Percentiles rank a stretch among this genome's conserved stretches.
These are phyloP conservation scores for Hortiboletus flavorubellus DNA, from an alignment of 768 basidiomycete genomes.

Conservation along the genomic window DNA sequence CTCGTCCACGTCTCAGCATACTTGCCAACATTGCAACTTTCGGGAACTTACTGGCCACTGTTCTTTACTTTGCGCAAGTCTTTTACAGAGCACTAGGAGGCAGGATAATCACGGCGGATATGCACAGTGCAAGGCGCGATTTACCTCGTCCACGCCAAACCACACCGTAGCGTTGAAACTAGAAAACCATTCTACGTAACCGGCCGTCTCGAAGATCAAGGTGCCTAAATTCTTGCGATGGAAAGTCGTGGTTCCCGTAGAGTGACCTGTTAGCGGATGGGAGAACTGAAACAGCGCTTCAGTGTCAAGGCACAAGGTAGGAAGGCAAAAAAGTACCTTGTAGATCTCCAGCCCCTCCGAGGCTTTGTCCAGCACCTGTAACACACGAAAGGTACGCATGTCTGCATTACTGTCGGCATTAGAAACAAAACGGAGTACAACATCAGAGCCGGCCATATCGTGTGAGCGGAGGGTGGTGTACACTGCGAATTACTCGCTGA, in stretches of 20 bases:
- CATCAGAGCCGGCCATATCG: slow-evolving; percentile 33
- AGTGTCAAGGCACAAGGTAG: background rate
- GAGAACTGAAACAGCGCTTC: slow-evolving; percentile 32
- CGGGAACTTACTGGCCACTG: slow-evolving; percentile 43
- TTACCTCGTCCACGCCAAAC: slow-evolving; percentile 49
- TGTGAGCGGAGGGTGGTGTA: background rate
- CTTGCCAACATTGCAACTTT: background rate
- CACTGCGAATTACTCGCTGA: background rate
- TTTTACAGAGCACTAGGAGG: slow-evolving; percentile 37
- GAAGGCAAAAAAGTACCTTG: slow-evolving; percentile 30
- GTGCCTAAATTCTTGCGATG: slow-evolving; percentile 46
- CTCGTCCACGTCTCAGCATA: slow-evolving; percentile 1
- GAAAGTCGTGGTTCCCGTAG: slow-evolving; percentile 43
- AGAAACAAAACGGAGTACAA: slow-evolving; percentile 39
- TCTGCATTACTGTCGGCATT: slow-evolving; percentile 32
- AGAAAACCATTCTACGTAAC: slow-evolving; percentile 52
- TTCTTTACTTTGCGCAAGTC: slow-evolving; percentile 52
- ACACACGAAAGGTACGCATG: slow-evolving; percentile 43
- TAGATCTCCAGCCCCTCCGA: slow-evolving; percentile 39
- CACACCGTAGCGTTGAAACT: slow-evolving; percentile 41
- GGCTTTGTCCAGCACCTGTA: slow-evolving; percentile 31
- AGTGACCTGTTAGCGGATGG: slow-evolving; percentile 43
- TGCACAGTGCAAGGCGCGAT: background rate
- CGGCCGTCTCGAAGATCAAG: slow-evolving; percentile 47
- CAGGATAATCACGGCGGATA: background rate